Percentiles rank a stretch among this genome's conserved stretches.
These are phyloP conservation scores for Trypanosomatidae sp. DNA, from an alignment of 208 protist genomes.

Conservation along the genomic window DNA sequence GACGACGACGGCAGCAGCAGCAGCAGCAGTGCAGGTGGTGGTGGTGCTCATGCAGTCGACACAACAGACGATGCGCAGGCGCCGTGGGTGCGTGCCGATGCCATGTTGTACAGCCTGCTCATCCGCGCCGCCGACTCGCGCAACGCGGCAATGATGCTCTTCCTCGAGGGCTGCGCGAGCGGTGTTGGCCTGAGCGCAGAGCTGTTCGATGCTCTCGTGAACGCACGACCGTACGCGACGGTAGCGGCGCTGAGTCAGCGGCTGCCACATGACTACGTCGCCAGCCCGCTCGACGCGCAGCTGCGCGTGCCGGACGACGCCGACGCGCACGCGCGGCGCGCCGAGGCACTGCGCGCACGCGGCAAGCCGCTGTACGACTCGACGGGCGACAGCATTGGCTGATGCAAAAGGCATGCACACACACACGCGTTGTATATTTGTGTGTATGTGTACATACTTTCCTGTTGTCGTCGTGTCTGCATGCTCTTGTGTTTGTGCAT, in stretches of 20 bases:
- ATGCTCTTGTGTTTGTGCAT: background rate
- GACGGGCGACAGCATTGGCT: conserved; percentile 42
- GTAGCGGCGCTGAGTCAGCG: conserved; percentile 45
- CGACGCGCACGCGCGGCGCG: conserved; percentile 71
- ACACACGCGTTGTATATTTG: conserved; percentile 1
- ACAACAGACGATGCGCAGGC: too few species aligned
- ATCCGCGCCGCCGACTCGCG: conserved; percentile 55
- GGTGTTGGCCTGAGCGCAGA: conserved; percentile 44
- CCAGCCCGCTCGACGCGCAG: conserved; percentile 49
- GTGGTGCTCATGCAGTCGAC: too few species aligned
- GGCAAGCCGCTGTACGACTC: conserved; percentile 63
- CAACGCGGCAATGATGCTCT: conserved; percentile 77
- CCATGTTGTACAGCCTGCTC: conserved; percentile 50
- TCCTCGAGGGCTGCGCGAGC: conserved; percentile 64
- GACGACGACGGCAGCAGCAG: too few species aligned
- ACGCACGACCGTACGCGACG: conserved; percentile 18
- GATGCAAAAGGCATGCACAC: background rate
- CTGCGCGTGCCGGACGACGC: conserved; percentile 60
- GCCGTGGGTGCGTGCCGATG: conserved; percentile 21
- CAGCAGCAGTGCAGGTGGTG: too few species aligned
- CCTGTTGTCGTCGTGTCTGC: conserved; percentile 1
- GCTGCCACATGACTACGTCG: conserved; percentile 65
- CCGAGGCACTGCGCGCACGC: conserved; percentile 56
- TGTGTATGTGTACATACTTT: background rate
- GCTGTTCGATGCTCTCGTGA: conserved; percentile 50